Evolutionary conservation across 176 grass and related monocot species (phyloP).

Genomic region (Pontederia paniculata): DNA sequence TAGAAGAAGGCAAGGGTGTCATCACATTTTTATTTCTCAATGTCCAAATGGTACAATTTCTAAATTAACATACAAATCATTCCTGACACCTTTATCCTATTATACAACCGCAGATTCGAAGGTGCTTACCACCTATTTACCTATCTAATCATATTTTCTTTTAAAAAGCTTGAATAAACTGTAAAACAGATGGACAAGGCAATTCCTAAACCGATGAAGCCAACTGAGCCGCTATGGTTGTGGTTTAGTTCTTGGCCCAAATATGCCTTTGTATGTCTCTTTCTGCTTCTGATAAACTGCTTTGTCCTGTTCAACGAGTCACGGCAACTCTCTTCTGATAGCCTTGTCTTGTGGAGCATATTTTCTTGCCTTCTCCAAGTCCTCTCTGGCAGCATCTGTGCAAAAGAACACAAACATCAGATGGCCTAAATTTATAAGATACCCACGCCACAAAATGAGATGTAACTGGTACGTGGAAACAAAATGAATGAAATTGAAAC

Average conservation of each 20-base stretch:
- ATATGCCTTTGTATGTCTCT: slow-evolving; percentile 86
- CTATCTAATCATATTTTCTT: background rate
- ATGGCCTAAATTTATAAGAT: background rate
- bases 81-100: too few species aligned
- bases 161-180: slow-evolving; percentile 18
- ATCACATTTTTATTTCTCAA: too few species aligned
- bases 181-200: slow-evolving; percentile 40
- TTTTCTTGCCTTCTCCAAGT: slow-evolving; percentile 71
- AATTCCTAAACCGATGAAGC: slow-evolving; percentile 48
- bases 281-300: slow-evolving; percentile 79
- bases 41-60: too few species aligned
- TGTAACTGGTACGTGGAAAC: background rate
- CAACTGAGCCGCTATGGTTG: slow-evolving; percentile 40
- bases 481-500: background rate
- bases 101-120: too few species aligned
- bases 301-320: slow-evolving; percentile 56
- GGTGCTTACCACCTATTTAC: too few species aligned
- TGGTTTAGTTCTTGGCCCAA: slow-evolving; percentile 49
- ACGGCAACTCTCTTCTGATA: slow-evolving; percentile 44
- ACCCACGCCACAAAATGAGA: too few species aligned
- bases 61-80: too few species aligned
- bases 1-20: too few species aligned
- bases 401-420: background rate
- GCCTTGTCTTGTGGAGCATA: slow-evolving; percentile 56
- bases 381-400: slow-evolving; percentile 62